Evolutionary conservation across 352 stramenopile species (phyloP).

Genomic region (Globisporangium heterothallicum): DNA sequence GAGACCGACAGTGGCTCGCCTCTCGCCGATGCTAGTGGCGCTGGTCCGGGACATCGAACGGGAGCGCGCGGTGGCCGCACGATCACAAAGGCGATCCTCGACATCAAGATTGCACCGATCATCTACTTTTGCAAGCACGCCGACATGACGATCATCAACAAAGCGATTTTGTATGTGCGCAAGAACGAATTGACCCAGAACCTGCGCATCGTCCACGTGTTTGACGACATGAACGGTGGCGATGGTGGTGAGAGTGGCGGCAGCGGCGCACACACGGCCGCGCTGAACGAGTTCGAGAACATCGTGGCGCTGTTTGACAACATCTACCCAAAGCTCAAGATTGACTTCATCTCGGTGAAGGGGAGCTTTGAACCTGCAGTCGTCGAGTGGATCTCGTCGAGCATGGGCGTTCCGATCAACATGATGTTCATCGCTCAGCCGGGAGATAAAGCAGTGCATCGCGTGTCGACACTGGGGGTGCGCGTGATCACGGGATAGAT

Average conservation of each 20-base stretch:
- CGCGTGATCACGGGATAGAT: conserved; percentile 68
- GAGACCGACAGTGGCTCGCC: neutral
- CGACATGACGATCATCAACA: conserved; percentile 87
- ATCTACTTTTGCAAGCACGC: conserved; percentile 87
- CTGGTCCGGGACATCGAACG: conserved; percentile 17
- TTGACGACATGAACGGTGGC: conserved; percentile 18
- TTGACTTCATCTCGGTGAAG: conserved; percentile 63
- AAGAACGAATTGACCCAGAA: conserved; percentile 83
- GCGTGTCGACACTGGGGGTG: conserved; percentile 66
- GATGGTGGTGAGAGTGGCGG: conserved; percentile 4
- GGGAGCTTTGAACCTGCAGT: conserved; percentile 54
- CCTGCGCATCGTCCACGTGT: conserved; percentile 82
- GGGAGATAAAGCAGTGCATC: conserved; percentile 55
- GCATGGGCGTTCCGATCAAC: conserved; percentile 68
- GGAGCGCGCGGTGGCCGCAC: conserved; percentile 36
- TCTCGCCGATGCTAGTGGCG: neutral
- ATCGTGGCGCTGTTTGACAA: conserved; percentile 65
- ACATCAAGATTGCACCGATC: conserved; percentile 54
- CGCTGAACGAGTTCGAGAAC: conserved; percentile 20
- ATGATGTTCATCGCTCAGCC: conserved; percentile 89
- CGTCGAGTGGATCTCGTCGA: conserved; percentile 73
- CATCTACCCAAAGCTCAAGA: conserved; percentile 85
- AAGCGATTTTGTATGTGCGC: conserved; percentile 86
- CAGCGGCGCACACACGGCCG: neutral
- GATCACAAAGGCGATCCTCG: conserved; percentile 41